Conservation (phyloP, 2,329 filamentous ascomycete species). For the Penicillium sp. region DNA sequence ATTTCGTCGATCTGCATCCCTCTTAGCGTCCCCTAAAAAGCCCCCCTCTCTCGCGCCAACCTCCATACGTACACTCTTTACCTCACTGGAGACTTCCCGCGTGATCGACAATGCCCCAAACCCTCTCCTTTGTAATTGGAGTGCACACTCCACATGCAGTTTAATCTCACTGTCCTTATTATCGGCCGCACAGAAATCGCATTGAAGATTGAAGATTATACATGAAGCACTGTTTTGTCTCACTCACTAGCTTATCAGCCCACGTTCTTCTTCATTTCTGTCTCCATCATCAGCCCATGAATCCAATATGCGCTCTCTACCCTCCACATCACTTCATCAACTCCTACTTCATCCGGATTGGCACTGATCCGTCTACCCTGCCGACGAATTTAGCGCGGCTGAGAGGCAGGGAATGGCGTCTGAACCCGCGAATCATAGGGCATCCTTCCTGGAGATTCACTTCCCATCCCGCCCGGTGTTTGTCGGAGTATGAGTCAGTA, state of each 20-base stretch:
- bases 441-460: neutral
- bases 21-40: neutral
- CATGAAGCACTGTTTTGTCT: neutral
- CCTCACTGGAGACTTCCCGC: constrained; percentile 22
- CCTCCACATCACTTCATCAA: constrained; percentile 4
- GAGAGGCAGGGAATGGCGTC: constrained; percentile 6
- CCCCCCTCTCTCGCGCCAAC: neutral
- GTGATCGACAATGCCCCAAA: constrained; percentile 30
- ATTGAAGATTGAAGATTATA: neutral
- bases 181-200: neutral
- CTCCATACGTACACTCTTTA: neutral
- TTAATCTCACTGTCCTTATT: neutral
- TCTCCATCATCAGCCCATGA: neutral
- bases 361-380: constrained; percentile 11
- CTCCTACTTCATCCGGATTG: constrained; percentile 16
- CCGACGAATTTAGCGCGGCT: constrained; percentile 8
- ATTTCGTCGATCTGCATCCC: constrained; percentile 7
- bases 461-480: neutral
- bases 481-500: neutral
- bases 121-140: neutral
- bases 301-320: neutral
- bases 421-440: constrained; percentile 13
- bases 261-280: neutral
- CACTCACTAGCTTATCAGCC: neutral
- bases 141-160: no score